Conservation (phyloP, 768 basidiomycete species). For the Nidularia pulvinata region DNA sequence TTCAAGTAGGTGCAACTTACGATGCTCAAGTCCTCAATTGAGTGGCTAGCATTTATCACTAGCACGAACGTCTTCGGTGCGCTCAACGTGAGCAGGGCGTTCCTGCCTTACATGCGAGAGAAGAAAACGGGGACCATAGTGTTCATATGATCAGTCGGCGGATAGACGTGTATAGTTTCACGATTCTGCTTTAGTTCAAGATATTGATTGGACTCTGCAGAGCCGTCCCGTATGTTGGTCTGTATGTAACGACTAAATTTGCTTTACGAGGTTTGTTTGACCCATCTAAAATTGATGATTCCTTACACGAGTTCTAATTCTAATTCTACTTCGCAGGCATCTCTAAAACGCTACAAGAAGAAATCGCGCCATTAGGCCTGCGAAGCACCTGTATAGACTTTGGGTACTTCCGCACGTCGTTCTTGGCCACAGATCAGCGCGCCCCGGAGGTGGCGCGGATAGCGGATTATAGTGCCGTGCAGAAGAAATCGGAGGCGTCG, state of each 20-base stretch:
- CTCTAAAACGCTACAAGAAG: conserved; percentile 26
- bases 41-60: conserved; percentile 1
- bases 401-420: conserved; percentile 35
- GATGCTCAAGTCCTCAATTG: neutral
- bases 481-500: conserved; percentile 15
- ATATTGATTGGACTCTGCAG: conserved; percentile 1
- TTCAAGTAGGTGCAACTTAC: conserved; percentile 24
- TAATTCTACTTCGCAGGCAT: conserved; percentile 16
- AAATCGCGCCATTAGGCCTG: conserved; percentile 35
- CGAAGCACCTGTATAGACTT: conserved; percentile 33
- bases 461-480: conserved; percentile 24
- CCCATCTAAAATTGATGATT: neutral
- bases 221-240: conserved; percentile 24
- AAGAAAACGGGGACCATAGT: conserved; percentile 38
- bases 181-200: neutral
- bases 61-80: conserved; percentile 46
- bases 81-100: conserved; percentile 40
- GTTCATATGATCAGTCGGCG: conserved; percentile 39
- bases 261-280: conserved; percentile 25
- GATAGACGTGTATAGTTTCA: conserved; percentile 27
- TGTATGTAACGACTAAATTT: conserved; percentile 39
- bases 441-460: conserved; percentile 25
- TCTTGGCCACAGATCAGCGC: conserved; percentile 23
- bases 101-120: conserved; percentile 47
- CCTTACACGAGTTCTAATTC: neutral